Percentiles rank a stretch among this genome's conserved stretches.
phyloP scores from a whole-genome alignment of 371 early-diverging fungal species.

The Zychaea mexicana region DNA sequence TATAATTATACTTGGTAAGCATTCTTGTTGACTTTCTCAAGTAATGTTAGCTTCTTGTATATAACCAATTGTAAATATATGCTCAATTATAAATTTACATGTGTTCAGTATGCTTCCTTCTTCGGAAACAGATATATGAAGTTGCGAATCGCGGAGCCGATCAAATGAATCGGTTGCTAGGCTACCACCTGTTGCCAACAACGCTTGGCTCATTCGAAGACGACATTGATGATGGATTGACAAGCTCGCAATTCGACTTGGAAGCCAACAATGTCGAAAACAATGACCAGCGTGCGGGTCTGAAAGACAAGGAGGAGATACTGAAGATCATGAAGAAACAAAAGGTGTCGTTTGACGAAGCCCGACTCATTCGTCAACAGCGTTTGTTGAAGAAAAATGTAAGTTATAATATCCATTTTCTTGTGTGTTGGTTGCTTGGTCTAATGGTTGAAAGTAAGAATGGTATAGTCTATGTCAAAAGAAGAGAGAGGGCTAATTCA shows the following conservation, averaged over 20 bases:
- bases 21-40: too few species aligned
- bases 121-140: conserved; percentile 28
- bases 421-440: too few species aligned
- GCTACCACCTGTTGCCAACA: conserved; percentile 51
- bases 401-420: too few species aligned
- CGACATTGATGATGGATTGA: conserved; percentile 73
- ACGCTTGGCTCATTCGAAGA: conserved; percentile 54
- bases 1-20: conserved; percentile 7
- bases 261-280: conserved; percentile 60
- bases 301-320: conserved; percentile 74
- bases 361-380: conserved; percentile 77
- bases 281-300: conserved; percentile 73
- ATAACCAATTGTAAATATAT: too few species aligned
- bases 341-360: conserved; percentile 78
- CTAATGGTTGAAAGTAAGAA: too few species aligned
- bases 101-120: conserved; percentile 34
- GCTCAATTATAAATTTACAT: too few species aligned
- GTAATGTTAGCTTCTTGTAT: too few species aligned
- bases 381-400: conserved; percentile 67
- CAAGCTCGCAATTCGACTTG: conserved; percentile 75
- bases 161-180: conserved; percentile 42
- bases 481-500: too few species aligned
- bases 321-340: conserved; percentile 75
- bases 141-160: conserved; percentile 34
- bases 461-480: too few species aligned